Evolutionary conservation across 2,329 filamentous ascomycete species (phyloP).

Genomic region (Atkinsonella hypoxylon): DNA sequence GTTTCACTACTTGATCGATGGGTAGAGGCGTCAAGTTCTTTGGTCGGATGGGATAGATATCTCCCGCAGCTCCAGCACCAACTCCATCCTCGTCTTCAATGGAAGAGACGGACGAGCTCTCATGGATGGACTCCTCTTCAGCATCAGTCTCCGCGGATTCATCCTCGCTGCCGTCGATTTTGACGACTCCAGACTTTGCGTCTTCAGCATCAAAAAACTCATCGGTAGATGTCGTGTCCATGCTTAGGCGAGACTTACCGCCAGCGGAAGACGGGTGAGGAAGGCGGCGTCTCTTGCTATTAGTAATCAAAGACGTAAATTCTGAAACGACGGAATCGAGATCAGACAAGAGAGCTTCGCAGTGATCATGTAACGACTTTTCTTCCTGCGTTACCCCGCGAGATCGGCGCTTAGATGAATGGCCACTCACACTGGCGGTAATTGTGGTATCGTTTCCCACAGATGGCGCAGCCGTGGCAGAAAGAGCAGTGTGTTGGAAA

Average conservation of each 20-base stretch:
- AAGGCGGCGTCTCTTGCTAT: slow-evolving; percentile 66
- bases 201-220: slow-evolving; percentile 91
- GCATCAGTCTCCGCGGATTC: slow-evolving; percentile 26
- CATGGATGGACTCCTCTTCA: slow-evolving; percentile 16
- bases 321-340: slow-evolving; percentile 74
- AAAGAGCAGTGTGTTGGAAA: slow-evolving; percentile 25
- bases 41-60: slow-evolving; percentile 62
- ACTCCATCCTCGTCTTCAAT: slow-evolving; percentile 46
- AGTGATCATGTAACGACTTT: slow-evolving; percentile 65
- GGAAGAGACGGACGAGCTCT: slow-evolving; percentile 47
- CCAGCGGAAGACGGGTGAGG: slow-evolving; percentile 38
- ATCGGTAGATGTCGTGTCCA: slow-evolving; percentile 70
- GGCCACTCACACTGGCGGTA: slow-evolving; percentile 18
- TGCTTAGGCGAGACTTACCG: slow-evolving; percentile 44
- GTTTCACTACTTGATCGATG: slow-evolving; percentile 47
- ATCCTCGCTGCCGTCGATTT: slow-evolving; percentile 60
- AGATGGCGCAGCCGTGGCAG: slow-evolving; percentile 30
- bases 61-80: slow-evolving; percentile 45
- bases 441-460: slow-evolving; percentile 23
- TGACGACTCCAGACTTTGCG: slow-evolving; percentile 54
- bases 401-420: slow-evolving; percentile 23
- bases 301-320: slow-evolving; percentile 64
- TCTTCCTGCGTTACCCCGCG: slow-evolving; percentile 37
- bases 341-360: slow-evolving; percentile 71
- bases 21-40: slow-evolving; percentile 71